Percentiles rank a stretch among this genome's conserved stretches.
phyloP scores from a whole-genome alignment of 2,329 filamentous ascomycete species.

The Samsoniella hepiali region DNA sequence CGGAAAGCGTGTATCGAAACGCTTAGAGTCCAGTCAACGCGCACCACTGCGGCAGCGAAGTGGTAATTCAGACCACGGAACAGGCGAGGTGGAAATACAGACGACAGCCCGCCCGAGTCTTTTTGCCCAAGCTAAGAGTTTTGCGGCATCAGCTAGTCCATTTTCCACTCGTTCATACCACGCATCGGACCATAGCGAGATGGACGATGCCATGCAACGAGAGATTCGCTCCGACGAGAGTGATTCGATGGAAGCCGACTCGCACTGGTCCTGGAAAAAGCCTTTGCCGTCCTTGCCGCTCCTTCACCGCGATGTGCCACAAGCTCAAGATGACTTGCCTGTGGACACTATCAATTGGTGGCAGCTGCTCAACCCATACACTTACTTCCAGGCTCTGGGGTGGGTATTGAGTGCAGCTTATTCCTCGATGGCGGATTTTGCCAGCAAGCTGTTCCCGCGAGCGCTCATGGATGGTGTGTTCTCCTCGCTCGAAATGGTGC shows the following conservation, averaged over 20 bases:
- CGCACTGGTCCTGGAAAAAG: conserved; percentile 24
- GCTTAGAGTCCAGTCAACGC: not conserved
- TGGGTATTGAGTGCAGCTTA: conserved; percentile 26
- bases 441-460: conserved; percentile 20
- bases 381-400: conserved; percentile 28
- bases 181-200: conserved; percentile 23
- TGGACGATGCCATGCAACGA: conserved; percentile 25
- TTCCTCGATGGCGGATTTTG: conserved; percentile 22
- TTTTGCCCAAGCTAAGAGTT: conserved; percentile 15
- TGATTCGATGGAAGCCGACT: conserved; percentile 18
- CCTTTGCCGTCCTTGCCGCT: conserved; percentile 23
- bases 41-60: conserved; percentile 9
- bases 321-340: conserved; percentile 15
- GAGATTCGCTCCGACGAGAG: conserved; percentile 20
- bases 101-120: conserved; percentile 9
- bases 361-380: conserved; percentile 31
- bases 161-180: conserved; percentile 16
- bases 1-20: not conserved
- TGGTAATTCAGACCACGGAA: conserved; percentile 15
- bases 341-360: conserved; percentile 24
- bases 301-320: conserved; percentile 16
- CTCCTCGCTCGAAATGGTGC: conserved; percentile 13
- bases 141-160: conserved; percentile 19
- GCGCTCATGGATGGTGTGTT: conserved; percentile 17
- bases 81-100: not conserved